Conservation (phyloP, 2,329 filamentous ascomycete species). For the Neospermospora avenae region DNA sequence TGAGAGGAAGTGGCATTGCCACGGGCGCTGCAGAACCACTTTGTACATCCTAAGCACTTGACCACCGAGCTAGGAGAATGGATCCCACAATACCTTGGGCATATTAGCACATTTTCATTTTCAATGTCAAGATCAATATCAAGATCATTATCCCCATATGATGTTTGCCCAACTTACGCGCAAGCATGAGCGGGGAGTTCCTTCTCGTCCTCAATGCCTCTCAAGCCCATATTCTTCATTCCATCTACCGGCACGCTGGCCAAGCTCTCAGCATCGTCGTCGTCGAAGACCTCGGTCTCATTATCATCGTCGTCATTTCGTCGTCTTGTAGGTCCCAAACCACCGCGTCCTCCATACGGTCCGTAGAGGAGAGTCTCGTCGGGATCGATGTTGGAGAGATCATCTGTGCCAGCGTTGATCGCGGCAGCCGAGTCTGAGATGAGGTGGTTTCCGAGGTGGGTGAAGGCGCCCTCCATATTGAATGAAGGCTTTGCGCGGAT, state of each 20-base stretch:
- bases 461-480: conserved; percentile 82
- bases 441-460: conserved; percentile 80
- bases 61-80: conserved; percentile 94
- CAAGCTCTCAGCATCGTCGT: conserved; percentile 72
- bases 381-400: conserved; percentile 64
- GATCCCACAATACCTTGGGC: conserved; percentile 83
- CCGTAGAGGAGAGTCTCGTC: conserved; percentile 81
- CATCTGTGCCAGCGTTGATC: conserved; percentile 81
- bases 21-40: conserved; percentile 98
- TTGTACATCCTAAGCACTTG: conserved; percentile 91
- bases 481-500: conserved; percentile 20
- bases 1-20: conserved; percentile 96
- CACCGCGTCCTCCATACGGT: conserved; percentile 58
- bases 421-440: conserved; percentile 80
- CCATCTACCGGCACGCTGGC: conserved; percentile 79
- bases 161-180: conserved; percentile 62
- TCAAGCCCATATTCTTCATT: conserved; percentile 59
- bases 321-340: conserved; percentile 49
- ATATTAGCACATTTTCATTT: conserved; percentile 29
- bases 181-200: conserved; percentile 93
- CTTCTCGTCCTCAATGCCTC: conserved; percentile 74
- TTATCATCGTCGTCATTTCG: conserved; percentile 87
- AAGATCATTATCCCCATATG: background rate
- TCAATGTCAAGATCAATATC: too few relatives aligned
- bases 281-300: conserved; percentile 76